Evolutionary conservation across 352 stramenopile species (phyloP).

Genomic region (Pythium utonaiense): DNA sequence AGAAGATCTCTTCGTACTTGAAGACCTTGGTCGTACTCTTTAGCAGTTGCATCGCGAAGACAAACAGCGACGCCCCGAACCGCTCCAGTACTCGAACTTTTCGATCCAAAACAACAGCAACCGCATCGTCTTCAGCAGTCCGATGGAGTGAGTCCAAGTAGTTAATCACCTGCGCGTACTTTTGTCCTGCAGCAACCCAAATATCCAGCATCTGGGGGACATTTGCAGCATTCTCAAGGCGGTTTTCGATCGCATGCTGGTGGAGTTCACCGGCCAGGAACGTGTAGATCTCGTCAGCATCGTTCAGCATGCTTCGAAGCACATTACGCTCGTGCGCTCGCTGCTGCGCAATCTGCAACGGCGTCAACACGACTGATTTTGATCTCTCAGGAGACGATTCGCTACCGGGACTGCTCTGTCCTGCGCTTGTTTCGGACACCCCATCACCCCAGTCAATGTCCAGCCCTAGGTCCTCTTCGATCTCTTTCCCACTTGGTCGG

Average conservation of each 20-base stretch:
- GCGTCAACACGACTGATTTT: neutral
- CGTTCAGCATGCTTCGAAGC: constrained; percentile 28
- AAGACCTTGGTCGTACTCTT: constrained; percentile 57
- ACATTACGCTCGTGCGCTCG: constrained; percentile 16
- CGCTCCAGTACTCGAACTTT: constrained; percentile 38
- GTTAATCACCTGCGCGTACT: constrained; percentile 54
- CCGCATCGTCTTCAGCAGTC: neutral
- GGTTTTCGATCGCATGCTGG: constrained; percentile 27
- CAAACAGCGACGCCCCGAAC: constrained; percentile 55
- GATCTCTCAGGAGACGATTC: neutral
- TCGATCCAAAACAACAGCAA: neutral
- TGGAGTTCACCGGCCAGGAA: constrained; percentile 49
- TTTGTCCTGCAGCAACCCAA: constrained; percentile 60
- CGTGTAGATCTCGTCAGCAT: constrained; percentile 62
- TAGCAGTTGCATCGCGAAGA: constrained; percentile 62
- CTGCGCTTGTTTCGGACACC: neutral
- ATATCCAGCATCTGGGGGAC: constrained; percentile 65
- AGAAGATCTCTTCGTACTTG: constrained; percentile 54
- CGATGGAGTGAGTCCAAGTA: constrained; percentile 25
- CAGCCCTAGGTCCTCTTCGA: constrained; percentile 17
- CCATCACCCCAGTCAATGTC: constrained; percentile 22
- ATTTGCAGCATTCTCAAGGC: constrained; percentile 28
- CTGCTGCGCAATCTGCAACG: neutral
- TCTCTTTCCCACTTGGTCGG: neutral
- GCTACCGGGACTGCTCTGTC: neutral